A percentile compares a stretch with the other conserved stretches of the same genome.
Evolutionary conservation across 2,329 filamentous ascomycete genomes (phyloP).

Genomic region (Parascedosporium putredinis): DNA sequence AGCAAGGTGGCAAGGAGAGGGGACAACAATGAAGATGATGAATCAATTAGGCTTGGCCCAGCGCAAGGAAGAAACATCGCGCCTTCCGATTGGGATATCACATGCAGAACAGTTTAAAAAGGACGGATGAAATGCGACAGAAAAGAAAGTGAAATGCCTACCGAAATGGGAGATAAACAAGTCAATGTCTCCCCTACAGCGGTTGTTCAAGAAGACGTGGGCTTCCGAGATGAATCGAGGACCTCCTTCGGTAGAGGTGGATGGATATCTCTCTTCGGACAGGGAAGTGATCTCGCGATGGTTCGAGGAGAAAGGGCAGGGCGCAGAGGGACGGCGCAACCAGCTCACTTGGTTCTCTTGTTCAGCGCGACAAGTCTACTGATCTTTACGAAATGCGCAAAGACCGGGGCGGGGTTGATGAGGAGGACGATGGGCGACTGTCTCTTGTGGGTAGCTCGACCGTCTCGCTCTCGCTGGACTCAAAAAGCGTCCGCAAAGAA

Average conservation of each 20-base stretch:
- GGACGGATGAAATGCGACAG: conserved; percentile 20
- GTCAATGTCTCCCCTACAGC: conserved; percentile 82
- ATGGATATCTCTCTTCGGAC: not conserved
- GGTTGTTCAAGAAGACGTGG: conserved; percentile 1
- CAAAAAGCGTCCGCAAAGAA: conserved; percentile 1
- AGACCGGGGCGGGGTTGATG: conserved; percentile 3
- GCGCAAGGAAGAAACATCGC: too few relatives aligned
- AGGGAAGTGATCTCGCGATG: not conserved
- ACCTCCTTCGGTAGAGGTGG: not conserved
- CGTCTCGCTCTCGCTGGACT: conserved; percentile 5
- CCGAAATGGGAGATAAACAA: conserved; percentile 89
- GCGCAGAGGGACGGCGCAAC: not conserved
- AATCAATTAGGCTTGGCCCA: too few relatives aligned
- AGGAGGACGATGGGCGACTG: conserved; percentile 8
- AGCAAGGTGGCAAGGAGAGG: too few relatives aligned
- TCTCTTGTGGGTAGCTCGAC: conserved; percentile 8
- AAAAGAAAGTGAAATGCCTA: conserved; percentile 29
- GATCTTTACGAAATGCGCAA: conserved; percentile 6
- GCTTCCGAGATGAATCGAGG: not conserved
- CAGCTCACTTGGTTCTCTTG: not conserved
- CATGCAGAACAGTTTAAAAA: too few relatives aligned
- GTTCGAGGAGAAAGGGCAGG: not conserved
- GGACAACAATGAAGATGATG: too few relatives aligned
- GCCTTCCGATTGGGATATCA: too few relatives aligned
- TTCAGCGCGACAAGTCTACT: conserved; percentile 1